phyloP scores from a whole-genome alignment of 192 early-diverging fungal genomes.

The Neocallimastix lanati region DNA sequence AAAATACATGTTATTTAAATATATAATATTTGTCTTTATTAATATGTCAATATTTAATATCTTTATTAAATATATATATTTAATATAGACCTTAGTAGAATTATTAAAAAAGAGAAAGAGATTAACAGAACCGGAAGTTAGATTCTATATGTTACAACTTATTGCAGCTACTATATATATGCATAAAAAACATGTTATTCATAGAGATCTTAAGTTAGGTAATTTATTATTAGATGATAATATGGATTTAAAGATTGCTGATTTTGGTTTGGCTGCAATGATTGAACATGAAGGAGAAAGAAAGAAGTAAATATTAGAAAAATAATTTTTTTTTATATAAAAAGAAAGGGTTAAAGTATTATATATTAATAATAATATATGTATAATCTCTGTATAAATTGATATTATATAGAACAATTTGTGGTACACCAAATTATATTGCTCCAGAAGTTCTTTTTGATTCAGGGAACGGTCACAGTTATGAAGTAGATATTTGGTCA shows the following conservation, averaged over 20 bases:
- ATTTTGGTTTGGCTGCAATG: constrained; percentile 85
- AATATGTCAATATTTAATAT: too few species aligned
- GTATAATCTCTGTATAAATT: too few species aligned
- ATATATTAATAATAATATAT: too few species aligned
- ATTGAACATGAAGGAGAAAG: constrained; percentile 61
- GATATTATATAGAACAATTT: constrained; percentile 64
- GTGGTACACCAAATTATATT: constrained; percentile 95
- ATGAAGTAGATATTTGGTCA: constrained; percentile 90
- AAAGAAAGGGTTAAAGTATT: too few species aligned
- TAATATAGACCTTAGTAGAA: constrained; percentile 74
- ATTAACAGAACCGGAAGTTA: constrained; percentile 75
- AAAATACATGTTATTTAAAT: too few species aligned
- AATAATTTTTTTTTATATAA: too few species aligned
- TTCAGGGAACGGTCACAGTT: constrained; percentile 62
- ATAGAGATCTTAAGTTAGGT: constrained; percentile 88
- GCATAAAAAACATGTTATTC: constrained; percentile 63
- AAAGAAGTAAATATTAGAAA: constrained; percentile 66
- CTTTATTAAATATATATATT: too few species aligned
- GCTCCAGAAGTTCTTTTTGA: constrained; percentile 87
- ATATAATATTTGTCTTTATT: too few species aligned
- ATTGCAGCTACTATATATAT: constrained; percentile 64
- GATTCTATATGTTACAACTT: constrained; percentile 70
- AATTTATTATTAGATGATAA: constrained; percentile 71
- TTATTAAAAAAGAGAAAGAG: constrained; percentile 56
- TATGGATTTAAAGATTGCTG: constrained; percentile 77